phyloP scores from a whole-genome alignment of 805 yeast genomes.

The Wickerhamomyces strasburgensis region DNA sequence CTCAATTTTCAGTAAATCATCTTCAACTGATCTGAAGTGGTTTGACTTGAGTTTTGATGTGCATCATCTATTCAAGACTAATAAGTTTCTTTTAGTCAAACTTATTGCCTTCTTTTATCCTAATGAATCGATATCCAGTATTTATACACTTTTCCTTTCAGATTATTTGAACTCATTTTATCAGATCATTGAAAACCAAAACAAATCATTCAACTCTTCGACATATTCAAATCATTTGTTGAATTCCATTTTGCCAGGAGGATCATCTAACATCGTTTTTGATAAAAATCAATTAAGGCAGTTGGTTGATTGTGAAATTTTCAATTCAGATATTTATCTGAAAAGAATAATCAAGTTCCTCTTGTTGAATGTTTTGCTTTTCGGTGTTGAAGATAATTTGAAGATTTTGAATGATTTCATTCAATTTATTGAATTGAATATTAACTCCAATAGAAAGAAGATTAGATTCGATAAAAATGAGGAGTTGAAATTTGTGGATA shows the following conservation, averaged over 20 bases:
- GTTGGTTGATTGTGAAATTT: conserved; percentile 19
- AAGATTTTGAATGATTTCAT: conserved; percentile 12
- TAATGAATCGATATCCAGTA: conserved; percentile 4
- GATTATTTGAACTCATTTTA: conserved; percentile 24
- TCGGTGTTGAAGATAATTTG: conserved; percentile 15
- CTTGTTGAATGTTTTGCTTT: conserved; percentile 16
- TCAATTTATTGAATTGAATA: conserved; percentile 16
- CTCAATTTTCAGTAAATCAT: not conserved
- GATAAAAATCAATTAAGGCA: conserved; percentile 18
- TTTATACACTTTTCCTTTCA: conserved; percentile 8
- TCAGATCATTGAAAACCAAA: conserved; percentile 18
- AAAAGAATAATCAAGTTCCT: conserved; percentile 18
- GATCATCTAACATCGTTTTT: conserved; percentile 15
- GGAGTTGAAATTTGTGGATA: conserved; percentile 19
- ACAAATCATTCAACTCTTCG: conserved; percentile 19
- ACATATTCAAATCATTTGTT: conserved; percentile 17
- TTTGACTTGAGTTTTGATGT: conserved; percentile 16
- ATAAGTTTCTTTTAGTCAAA: conserved; percentile 17
- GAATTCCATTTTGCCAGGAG: conserved; percentile 7
- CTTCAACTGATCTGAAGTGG: conserved; percentile 7
- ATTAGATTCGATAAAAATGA: conserved; percentile 21
- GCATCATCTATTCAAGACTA: conserved; percentile 12
- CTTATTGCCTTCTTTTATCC: conserved; percentile 17
- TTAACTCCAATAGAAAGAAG: conserved; percentile 24
- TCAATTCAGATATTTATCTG: conserved; percentile 22